Percentiles rank a stretch among this genome's conserved stretches.
Conservation (phyloP, 305 asterid genomes). For the Fraxinus sp. region DNA sequence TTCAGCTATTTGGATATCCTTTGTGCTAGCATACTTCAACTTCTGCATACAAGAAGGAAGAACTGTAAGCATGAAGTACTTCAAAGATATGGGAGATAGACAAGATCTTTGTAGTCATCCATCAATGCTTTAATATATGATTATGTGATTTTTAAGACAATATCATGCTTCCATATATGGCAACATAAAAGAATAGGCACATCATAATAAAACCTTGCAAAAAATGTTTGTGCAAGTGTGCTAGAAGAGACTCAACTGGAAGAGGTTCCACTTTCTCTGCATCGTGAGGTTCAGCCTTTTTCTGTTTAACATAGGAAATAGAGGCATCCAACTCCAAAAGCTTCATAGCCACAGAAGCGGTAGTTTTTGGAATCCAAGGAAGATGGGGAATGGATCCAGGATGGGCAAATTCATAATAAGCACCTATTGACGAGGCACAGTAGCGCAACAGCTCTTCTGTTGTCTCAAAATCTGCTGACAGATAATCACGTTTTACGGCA, state of each 20-base stretch:
- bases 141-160: neutral
- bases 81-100: neutral
- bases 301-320: constrained; percentile 48
- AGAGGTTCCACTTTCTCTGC: constrained; percentile 50
- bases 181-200: neutral
- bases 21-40: constrained; percentile 32
- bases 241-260: constrained; percentile 56
- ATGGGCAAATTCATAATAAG: constrained; percentile 34
- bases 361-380: constrained; percentile 92
- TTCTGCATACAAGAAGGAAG: constrained; percentile 39
- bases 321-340: constrained; percentile 85
- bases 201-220: neutral
- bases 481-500: constrained; percentile 64
- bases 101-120: neutral
- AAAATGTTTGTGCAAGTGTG: neutral
- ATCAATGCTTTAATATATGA: neutral
- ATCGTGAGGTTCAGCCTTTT: constrained; percentile 48
- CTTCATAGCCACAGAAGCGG: constrained; percentile 84
- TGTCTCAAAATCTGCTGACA: constrained; percentile 79
- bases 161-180: neutral
- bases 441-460: constrained; percentile 67
- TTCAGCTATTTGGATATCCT: constrained; percentile 37
- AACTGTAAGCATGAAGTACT: neutral
- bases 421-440: constrained; percentile 47
- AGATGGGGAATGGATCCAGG: constrained; percentile 54